Percentiles rank a stretch among this genome's conserved stretches.
These are phyloP conservation scores for Kalanchoe fedtschenkoi DNA, from an alignment of 164 flowering plant genomes.

Conservation along the genomic window DNA sequence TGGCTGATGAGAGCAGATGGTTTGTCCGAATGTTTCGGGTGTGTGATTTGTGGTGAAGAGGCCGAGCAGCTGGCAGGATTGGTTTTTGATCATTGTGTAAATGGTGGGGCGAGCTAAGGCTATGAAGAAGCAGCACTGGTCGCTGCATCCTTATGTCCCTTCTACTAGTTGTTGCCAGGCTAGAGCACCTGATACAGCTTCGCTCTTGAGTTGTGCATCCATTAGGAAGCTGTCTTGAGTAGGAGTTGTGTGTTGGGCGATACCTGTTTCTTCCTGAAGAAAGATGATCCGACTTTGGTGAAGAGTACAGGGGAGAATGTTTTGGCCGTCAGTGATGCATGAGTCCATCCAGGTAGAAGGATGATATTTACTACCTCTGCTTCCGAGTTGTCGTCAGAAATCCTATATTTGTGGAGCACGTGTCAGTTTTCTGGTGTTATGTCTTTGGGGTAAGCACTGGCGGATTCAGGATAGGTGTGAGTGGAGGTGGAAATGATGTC, in stretches of 20 bases:
- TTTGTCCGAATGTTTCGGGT: not conserved
- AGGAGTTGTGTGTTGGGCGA: constrained; percentile 21
- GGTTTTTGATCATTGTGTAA: constrained; percentile 32
- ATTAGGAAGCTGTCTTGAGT: constrained; percentile 34
- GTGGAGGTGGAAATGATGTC: constrained; percentile 57
- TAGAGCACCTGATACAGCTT: constrained; percentile 53
- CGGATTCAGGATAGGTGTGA: constrained; percentile 62
- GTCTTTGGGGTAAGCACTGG: too few relatives aligned
- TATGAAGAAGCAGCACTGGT: constrained; percentile 34
- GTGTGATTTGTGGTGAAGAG: constrained; percentile 6
- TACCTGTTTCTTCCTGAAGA: constrained; percentile 16
- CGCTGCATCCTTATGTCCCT: constrained; percentile 34
- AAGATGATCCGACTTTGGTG: constrained; percentile 42
- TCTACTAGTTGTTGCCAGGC: constrained; percentile 54
- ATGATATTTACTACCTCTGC: constrained; percentile 26
- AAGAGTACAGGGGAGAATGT: constrained; percentile 43
- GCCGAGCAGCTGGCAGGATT: constrained; percentile 32
- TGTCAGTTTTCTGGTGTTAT: too few relatives aligned
- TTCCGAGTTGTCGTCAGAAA: constrained; percentile 27
- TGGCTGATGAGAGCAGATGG: not conserved
- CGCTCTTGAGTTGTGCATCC: constrained; percentile 35
- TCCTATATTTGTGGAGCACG: constrained; percentile 26
- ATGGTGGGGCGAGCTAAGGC: constrained; percentile 43
- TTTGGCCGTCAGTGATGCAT: constrained; percentile 40
- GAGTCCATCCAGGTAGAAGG: constrained; percentile 43